Conservation (phyloP, 2,329 filamentous ascomycete genomes). For the Catunica adiposa region DNA sequence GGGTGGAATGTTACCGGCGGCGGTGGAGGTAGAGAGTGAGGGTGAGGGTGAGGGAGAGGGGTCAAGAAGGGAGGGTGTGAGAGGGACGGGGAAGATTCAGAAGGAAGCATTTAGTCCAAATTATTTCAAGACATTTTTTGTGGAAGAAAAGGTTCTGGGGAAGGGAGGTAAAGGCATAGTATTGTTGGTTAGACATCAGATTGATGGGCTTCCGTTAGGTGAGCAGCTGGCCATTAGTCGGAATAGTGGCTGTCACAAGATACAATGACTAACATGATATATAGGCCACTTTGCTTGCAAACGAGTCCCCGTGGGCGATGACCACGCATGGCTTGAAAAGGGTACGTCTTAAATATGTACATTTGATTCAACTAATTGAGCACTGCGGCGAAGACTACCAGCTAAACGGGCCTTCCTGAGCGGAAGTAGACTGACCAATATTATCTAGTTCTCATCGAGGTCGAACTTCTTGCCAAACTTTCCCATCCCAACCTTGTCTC, state of each 20-base stretch:
- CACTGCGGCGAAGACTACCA: too few relatives aligned
- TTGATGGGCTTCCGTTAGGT: slow-evolving; percentile 71
- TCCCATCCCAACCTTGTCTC: slow-evolving; percentile 92
- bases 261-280: not conserved
- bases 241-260: not conserved
- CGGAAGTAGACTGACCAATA: too few relatives aligned
- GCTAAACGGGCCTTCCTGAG: too few relatives aligned
- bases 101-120: slow-evolving; percentile 69
- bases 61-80: not conserved
- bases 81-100: not conserved
- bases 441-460: slow-evolving; percentile 67
- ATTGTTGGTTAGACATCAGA: slow-evolving; percentile 76
- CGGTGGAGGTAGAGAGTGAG: not conserved
- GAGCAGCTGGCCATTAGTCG: slow-evolving; percentile 2
- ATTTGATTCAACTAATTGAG: too few relatives aligned
- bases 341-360: too few relatives aligned
- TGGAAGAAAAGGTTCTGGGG: slow-evolving; percentile 72
- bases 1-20: not conserved
- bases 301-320: slow-evolving; percentile 83
- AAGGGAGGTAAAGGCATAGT: slow-evolving; percentile 90
- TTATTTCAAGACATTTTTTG: slow-evolving; percentile 87
- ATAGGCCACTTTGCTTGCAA: slow-evolving; percentile 80
- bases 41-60: too few relatives aligned
- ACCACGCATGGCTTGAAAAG: slow-evolving; percentile 91
- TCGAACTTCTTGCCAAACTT: slow-evolving; percentile 78